Conservation (phyloP, 1,139 yeast genomes). For the Kodamaea arcana region DNA sequence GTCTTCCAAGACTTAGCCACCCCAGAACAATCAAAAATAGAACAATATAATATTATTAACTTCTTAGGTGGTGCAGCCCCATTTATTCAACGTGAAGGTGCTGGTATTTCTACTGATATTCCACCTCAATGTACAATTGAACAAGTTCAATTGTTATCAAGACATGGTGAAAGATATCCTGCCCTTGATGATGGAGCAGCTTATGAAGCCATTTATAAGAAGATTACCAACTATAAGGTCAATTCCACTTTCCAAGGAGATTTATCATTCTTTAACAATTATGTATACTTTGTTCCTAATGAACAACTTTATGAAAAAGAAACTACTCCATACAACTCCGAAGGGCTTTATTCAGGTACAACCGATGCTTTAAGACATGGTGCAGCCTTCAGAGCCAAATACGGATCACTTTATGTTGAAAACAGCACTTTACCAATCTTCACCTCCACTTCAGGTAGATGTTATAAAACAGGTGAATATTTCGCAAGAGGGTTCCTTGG, state of each 20-base stretch:
- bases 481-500: conserved; percentile 25
- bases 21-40: conserved; percentile 26
- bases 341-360: conserved; percentile 24
- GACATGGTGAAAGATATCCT: conserved; percentile 40
- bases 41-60: conserved; percentile 28
- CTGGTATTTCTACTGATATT: conserved; percentile 30
- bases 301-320: conserved; percentile 19
- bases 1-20: conserved; percentile 19
- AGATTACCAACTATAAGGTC: conserved; percentile 19
- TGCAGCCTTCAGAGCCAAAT: conserved; percentile 19
- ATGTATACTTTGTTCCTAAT: conserved; percentile 23
- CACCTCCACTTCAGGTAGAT: conserved; percentile 15
- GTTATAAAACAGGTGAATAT: conserved; percentile 14
- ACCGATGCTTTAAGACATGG: conserved; percentile 16
- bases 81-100: conserved; percentile 31
- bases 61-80: conserved; percentile 37
- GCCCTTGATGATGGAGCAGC: conserved; percentile 20
- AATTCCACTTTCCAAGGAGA: conserved; percentile 13
- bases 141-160: too few species aligned
- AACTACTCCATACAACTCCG: conserved; percentile 25
- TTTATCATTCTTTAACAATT: conserved; percentile 32
- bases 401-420: too few species aligned
- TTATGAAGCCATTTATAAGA: conserved; percentile 20
- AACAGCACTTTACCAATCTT: conserved; percentile 14
- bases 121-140: conserved; percentile 31